Conservation (phyloP, 345 rosid species). For the Populus nigra region DNA sequence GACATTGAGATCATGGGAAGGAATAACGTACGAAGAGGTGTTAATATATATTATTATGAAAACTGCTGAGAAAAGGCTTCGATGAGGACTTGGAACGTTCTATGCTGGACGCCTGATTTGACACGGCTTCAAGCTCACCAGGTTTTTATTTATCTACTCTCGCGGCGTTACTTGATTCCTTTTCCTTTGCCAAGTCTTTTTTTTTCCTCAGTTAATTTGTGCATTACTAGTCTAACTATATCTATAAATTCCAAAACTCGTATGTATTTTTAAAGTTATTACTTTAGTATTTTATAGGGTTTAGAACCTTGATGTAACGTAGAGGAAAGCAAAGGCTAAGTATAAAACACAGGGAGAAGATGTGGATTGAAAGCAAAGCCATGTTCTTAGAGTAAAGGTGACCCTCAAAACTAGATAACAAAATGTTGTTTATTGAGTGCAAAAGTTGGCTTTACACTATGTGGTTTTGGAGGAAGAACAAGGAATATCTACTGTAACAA, state of each 20-base stretch:
- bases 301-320: not conserved
- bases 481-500: not conserved
- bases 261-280: too few relatives aligned
- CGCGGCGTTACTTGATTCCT: not conserved
- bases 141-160: not conserved
- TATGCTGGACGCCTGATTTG: not conserved
- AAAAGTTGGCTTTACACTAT: too few relatives aligned
- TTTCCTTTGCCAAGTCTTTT: not conserved
- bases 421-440: too few relatives aligned
- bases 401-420: not conserved
- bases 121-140: not conserved
- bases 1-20: not conserved
- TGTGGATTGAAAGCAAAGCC: not conserved
- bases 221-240: not conserved
- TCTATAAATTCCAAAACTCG: too few relatives aligned
- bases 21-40: not conserved
- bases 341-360: not conserved
- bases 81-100: not conserved
- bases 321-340: not conserved
- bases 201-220: not conserved
- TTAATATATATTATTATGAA: not conserved
- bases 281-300: not conserved
- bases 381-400: not conserved
- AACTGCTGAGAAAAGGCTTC: not conserved
- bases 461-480: not conserved